Evolutionary conservation across 1,284 basidiomycete genomes (phyloP), one percentile per base, ranked within the genome.

Genomic region (Sporisorium exsertum): DNA sequence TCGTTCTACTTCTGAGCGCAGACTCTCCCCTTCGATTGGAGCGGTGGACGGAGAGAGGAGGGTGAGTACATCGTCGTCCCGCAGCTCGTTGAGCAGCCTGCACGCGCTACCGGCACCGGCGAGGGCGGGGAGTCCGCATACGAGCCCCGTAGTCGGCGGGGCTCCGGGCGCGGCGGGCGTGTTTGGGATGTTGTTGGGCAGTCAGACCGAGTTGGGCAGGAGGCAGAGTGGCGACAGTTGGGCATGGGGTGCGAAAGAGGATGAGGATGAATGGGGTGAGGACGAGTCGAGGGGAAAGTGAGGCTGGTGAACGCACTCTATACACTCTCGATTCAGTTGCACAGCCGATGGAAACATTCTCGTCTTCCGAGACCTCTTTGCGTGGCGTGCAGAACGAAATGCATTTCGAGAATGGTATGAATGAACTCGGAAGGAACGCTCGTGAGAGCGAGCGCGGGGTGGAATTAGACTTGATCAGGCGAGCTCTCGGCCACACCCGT

Each of bases 111-210:
- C n/a, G n/a, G n/a, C 40, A 5, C 22, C 24, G 35, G n/a, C 22
- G 12, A 46, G 47, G 43, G 58, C 7, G 20, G 58, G 18, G 15
- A 56, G 40, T 22, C 58, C 58, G 9, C 50, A 61, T 33, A 27
- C 42, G 3, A 64, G 57, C 26, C 65, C 71, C 10, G 61, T 65
- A 16, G 22, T 69, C 0, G 65, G 65, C 0, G 71, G 65, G 0
- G 45, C 29, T 0, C 71, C 64, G 1, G 72, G 67, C 1, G 54
- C 50, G 7, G 58, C 58, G 5, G 70, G 69, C 3, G 57, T 68
- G 27, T 74, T 64, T 37, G 72, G 65, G 1, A 46, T 67, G 60
- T 27, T 72, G 50, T 35, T 61, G 35, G 52, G 53, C 7, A 52
- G 45, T n/a, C 32, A 29, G 26, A 33, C 50, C 5, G 55, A 55